These are phyloP conservation scores for Pythium periplocum DNA, from an alignment of 352 stramenopile genomes.

Conservation along the genomic window DNA sequence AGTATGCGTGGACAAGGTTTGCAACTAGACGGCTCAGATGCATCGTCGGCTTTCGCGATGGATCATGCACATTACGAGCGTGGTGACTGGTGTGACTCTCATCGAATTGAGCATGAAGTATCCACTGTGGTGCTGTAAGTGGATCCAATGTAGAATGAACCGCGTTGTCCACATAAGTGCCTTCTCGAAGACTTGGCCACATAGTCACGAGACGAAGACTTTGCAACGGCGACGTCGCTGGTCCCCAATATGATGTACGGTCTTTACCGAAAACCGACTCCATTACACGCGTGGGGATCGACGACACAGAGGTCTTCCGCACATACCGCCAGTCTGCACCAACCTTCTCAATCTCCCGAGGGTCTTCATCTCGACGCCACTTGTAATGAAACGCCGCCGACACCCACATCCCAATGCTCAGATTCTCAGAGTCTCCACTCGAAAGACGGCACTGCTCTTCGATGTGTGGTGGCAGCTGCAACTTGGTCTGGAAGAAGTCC, in stretches of 20 bases:
- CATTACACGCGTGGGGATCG: background rate
- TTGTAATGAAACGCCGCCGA: constrained; percentile 64
- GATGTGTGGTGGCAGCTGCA: constrained; percentile 54
- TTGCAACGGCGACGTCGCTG: constrained; percentile 33
- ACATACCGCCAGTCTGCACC: constrained; percentile 6
- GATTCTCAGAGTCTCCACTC: constrained; percentile 22
- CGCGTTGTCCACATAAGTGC: constrained; percentile 79
- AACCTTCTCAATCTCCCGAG: constrained; percentile 27
- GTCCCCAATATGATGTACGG: constrained; percentile 21
- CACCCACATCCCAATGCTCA: constrained; percentile 54
- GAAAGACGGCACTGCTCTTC: constrained; percentile 55
- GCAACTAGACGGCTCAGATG: constrained; percentile 56
- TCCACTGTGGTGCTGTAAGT: constrained; percentile 57
- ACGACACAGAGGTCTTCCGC: background rate
- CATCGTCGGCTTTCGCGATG: constrained; percentile 43
- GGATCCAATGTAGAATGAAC: constrained; percentile 78
- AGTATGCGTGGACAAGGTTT: constrained; percentile 73
- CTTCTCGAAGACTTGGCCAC: constrained; percentile 72
- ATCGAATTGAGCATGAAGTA: constrained; percentile 44
- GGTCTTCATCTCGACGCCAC: constrained; percentile 43
- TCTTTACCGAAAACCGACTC: background rate
- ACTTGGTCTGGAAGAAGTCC: constrained; percentile 80
- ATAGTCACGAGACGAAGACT: constrained; percentile 53
- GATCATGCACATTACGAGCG: constrained; percentile 3
- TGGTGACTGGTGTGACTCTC: constrained; percentile 33